These are phyloP conservation scores for Ceriops zippeliana DNA, from an alignment of 345 rosid species.

Conservation along the genomic window DNA sequence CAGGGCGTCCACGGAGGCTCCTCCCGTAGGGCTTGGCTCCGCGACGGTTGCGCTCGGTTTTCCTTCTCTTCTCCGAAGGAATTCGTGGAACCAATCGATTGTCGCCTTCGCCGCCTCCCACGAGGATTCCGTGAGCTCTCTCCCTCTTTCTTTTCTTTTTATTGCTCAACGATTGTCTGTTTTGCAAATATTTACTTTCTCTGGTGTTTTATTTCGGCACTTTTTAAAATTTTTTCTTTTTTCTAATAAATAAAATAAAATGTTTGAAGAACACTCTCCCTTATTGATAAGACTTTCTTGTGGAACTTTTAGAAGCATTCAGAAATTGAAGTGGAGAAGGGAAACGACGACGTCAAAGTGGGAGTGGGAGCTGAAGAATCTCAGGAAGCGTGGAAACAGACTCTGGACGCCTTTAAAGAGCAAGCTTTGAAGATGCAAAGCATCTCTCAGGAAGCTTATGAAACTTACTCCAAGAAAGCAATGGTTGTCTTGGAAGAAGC, in stretches of 20 bases:
- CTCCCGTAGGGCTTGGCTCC: slow-evolving; percentile 23
- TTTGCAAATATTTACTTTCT: neutral
- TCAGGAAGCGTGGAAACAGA: slow-evolving; percentile 79
- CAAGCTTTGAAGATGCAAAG: slow-evolving; percentile 73
- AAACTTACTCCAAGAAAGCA: slow-evolving; percentile 59
- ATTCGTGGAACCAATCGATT: slow-evolving; percentile 25
- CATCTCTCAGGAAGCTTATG: slow-evolving; percentile 76
- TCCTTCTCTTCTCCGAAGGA: slow-evolving; percentile 28
- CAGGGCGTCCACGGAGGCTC: slow-evolving; percentile 1
- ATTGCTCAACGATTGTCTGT: neutral
- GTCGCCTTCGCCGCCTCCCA: slow-evolving; percentile 57
- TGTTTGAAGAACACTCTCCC: too few species aligned
- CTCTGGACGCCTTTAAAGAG: slow-evolving; percentile 64
- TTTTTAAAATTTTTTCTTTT: neutral
- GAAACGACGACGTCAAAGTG: slow-evolving; percentile 29
- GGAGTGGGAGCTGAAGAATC: slow-evolving; percentile 41
- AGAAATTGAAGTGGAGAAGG: slow-evolving; percentile 60
- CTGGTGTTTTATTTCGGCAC: neutral
- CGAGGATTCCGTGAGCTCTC: slow-evolving; percentile 50
- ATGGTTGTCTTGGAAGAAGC: slow-evolving; percentile 51
- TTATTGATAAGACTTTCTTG: neutral
- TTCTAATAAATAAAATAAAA: neutral
- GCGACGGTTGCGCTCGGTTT: slow-evolving; percentile 19
- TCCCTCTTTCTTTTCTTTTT: neutral
- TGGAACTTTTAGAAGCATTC: slow-evolving; percentile 39